A percentile compares a stretch with the other conserved stretches of the same genome.
Evolutionary conservation across 495 filamentous ascomycete species (phyloP).

Genomic region (Sordaria brevicollis): DNA sequence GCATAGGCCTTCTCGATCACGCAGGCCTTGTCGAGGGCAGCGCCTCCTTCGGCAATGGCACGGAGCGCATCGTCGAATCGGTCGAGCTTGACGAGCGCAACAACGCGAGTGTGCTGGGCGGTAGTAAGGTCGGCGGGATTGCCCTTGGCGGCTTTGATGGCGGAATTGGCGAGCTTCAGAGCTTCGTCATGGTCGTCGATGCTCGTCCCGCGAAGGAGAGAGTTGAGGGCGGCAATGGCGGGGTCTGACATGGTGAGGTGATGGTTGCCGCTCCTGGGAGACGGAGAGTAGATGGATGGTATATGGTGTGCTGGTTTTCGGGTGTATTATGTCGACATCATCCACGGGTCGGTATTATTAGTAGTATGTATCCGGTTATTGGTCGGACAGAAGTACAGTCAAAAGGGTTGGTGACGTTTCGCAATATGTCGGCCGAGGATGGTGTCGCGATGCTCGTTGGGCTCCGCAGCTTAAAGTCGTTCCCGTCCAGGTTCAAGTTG

Average conservation of each 20-base stretch:
- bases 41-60: constrained; percentile 60
- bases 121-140: constrained; percentile 39
- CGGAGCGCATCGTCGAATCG: constrained; percentile 83
- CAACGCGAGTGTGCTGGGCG: constrained; percentile 66
- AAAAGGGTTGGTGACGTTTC: neutral
- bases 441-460: neutral
- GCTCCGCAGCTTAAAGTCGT: neutral
- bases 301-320: neutral
- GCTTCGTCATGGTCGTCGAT: constrained; percentile 39
- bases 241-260: constrained; percentile 26
- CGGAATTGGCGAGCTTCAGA: constrained; percentile 35
- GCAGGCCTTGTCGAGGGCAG: constrained; percentile 54
- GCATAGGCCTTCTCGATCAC: constrained; percentile 80
- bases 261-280: neutral
- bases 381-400: neutral
- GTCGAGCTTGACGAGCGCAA: constrained; percentile 87
- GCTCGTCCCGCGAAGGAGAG: constrained; percentile 35
- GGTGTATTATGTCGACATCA: neutral
- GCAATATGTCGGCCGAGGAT: neutral
- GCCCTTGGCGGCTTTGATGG: constrained; percentile 65
- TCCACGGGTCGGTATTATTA: neutral
- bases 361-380: neutral
- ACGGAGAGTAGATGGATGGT: neutral
- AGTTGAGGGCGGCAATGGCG: constrained; percentile 39
- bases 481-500: neutral